Conservation (phyloP, 805 yeast genomes). For the Saturnispora diversa region DNA sequence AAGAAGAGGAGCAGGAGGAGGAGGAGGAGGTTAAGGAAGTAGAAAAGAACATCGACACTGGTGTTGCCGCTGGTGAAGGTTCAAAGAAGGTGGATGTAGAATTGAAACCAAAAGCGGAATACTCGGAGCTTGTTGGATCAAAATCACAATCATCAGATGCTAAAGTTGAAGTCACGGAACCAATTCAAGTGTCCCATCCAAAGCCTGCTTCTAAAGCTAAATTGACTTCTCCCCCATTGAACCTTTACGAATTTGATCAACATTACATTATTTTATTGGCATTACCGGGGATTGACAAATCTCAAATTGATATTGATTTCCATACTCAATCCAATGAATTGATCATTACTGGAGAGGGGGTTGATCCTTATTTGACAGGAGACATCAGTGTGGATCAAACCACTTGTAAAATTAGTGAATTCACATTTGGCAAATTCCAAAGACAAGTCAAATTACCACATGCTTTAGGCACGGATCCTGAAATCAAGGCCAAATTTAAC, state of each 20-base stretch:
- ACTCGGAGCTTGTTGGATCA: no score
- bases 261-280: conserved; percentile 43
- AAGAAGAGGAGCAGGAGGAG: neutral
- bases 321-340: conserved; percentile 51
- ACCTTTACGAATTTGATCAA: conserved; percentile 44
- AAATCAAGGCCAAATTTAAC: conserved; percentile 43
- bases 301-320: conserved; percentile 46
- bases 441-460: conserved; percentile 50
- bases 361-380: conserved; percentile 31
- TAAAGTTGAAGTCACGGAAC: conserved; percentile 24
- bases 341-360: conserved; percentile 42
- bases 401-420: conserved; percentile 41
- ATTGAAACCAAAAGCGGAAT: no score
- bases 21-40: neutral
- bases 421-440: conserved; percentile 49
- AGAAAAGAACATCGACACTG: neutral
- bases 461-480: conserved; percentile 44
- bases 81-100: neutral
- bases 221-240: conserved; percentile 53
- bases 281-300: conserved; percentile 51
- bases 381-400: conserved; percentile 26
- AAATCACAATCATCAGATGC: no score
- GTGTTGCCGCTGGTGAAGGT: neutral
- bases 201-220: conserved; percentile 32
- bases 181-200: conserved; percentile 40